These are phyloP conservation scores for Conoideocrella luteorostrata DNA, from an alignment of 2,329 filamentous ascomycete species.

Conservation along the genomic window DNA sequence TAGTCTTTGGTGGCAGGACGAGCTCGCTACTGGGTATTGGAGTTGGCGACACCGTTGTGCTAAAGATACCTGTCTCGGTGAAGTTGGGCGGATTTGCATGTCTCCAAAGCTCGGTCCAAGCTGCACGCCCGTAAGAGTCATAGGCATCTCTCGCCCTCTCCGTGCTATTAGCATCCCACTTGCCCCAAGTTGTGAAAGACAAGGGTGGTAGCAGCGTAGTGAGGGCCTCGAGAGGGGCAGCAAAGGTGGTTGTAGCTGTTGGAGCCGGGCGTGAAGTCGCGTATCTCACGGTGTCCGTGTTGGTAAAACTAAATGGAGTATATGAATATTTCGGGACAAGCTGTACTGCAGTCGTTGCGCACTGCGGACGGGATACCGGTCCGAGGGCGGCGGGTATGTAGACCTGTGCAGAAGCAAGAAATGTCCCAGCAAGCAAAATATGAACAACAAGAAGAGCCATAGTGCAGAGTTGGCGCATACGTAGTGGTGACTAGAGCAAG, in stretches of 20 bases:
- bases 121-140: constrained; percentile 23
- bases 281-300: constrained; percentile 25
- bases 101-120: constrained; percentile 27
- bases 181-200: constrained; percentile 28
- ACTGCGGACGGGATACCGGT: no score
- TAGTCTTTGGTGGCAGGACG: constrained; percentile 48
- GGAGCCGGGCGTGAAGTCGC: constrained; percentile 24
- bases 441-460: no score
- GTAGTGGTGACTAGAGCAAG: no score
- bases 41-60: constrained; percentile 48
- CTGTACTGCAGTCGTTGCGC: no score
- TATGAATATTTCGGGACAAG: no score
- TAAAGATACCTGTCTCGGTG: constrained; percentile 23
- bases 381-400: no score
- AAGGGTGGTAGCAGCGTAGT: constrained; percentile 18
- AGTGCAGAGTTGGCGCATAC: no score
- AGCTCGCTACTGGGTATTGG: constrained; percentile 48
- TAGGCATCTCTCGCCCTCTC: constrained; percentile 20
- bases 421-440: no score
- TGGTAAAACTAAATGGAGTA: constrained; percentile 23
- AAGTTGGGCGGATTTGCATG: constrained; percentile 27
- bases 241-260: constrained; percentile 24
- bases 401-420: no score
- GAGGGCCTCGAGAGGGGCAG: constrained; percentile 20
- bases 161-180: constrained; percentile 25